Percentiles rank a stretch among this genome's conserved stretches.
Conservation (phyloP, 192 early-diverging fungal genomes). For the Spizellomyces sp. region DNA sequence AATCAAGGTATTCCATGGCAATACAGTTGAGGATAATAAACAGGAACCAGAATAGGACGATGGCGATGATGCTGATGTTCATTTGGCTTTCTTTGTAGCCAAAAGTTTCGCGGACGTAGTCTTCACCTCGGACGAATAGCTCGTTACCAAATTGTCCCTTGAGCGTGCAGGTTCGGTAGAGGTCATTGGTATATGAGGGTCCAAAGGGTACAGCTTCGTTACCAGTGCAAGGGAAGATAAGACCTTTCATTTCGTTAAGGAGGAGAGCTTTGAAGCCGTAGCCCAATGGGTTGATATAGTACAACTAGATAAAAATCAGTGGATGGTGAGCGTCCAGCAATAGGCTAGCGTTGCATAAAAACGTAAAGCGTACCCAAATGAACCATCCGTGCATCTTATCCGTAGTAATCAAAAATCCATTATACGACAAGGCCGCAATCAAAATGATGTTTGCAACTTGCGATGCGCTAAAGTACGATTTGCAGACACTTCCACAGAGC, state of each 20-base stretch:
- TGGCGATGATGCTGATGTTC: constrained; percentile 30
- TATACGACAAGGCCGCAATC: constrained; percentile 52
- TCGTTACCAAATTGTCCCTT: constrained; percentile 59
- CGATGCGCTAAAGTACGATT: constrained; percentile 38
- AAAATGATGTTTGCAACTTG: constrained; percentile 54
- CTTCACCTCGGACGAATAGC: constrained; percentile 58
- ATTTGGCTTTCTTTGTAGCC: constrained; percentile 53
- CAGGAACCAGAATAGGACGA: constrained; percentile 23
- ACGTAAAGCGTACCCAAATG: neutral
- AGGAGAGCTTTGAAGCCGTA: constrained; percentile 64
- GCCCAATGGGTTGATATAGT: constrained; percentile 65
- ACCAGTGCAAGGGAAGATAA: constrained; percentile 26
- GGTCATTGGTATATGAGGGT: constrained; percentile 45
- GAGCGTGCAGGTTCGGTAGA: constrained; percentile 67
- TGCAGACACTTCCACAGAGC: constrained; percentile 52
- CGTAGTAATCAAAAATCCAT: constrained; percentile 65
- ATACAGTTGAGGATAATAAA: constrained; percentile 33
- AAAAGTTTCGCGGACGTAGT: constrained; percentile 59
- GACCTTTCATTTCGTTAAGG: constrained; percentile 58
- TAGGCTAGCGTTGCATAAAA: neutral
- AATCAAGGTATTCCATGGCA: constrained; percentile 65
- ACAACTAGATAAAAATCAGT: constrained; percentile 24
- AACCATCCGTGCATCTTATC: constrained; percentile 63
- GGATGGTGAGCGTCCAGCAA: neutral
- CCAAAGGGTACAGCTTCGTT: constrained; percentile 48